These are phyloP conservation scores for Populus simonii DNA, from an alignment of 345 rosid species.

Conservation along the genomic window DNA sequence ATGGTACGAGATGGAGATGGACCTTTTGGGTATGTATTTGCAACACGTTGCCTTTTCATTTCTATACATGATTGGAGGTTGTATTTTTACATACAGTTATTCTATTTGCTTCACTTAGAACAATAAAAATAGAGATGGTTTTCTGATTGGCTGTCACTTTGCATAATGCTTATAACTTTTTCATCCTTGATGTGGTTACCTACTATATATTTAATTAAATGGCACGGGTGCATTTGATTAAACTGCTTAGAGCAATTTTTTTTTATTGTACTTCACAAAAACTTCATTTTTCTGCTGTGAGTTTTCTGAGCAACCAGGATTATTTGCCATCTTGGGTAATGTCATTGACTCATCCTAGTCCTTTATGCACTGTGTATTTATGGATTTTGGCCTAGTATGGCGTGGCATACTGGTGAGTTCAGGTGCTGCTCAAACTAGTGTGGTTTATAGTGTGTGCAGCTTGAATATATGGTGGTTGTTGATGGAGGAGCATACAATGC, in stretches of 20 bases:
- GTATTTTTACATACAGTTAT: background rate
- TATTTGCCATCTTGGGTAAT: background rate
- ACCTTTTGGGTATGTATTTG: conserved; percentile 64
- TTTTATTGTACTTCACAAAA: background rate
- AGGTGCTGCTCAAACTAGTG: background rate
- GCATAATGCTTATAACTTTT: background rate
- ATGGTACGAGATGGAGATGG: conserved; percentile 50
- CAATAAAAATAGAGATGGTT: background rate
- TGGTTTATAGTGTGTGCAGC: background rate
- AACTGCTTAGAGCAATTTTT: background rate
- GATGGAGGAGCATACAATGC: background rate
- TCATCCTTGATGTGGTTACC: background rate
- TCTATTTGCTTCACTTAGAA: background rate
- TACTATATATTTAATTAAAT: background rate
- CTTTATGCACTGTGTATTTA: background rate
- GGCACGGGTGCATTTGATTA: background rate
- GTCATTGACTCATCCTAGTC: background rate
- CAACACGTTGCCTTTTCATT: background rate
- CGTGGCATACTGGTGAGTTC: background rate
- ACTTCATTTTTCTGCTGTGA: background rate
- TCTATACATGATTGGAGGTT: background rate
- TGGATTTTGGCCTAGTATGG: background rate
- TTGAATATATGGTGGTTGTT: background rate
- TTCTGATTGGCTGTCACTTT: background rate
- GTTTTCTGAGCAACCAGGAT: background rate